Evolutionary conservation across 192 early-diverging fungal genomes (phyloP).

Genomic region (Coemansia sp.): DNA sequence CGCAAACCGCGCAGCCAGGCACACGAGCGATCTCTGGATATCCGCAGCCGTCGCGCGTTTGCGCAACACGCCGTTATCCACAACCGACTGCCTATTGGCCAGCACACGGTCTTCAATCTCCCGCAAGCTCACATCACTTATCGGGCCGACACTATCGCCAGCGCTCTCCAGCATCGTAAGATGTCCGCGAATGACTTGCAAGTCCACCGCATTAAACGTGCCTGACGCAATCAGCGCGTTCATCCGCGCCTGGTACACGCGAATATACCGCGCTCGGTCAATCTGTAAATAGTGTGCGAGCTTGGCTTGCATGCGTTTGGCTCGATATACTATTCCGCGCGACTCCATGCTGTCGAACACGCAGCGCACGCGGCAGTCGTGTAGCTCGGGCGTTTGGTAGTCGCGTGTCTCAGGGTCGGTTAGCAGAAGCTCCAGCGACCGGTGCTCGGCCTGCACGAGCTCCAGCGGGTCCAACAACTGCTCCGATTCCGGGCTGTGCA

Average conservation of each 20-base stretch:
- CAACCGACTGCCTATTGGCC: neutral
- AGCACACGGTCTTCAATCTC: too few species aligned
- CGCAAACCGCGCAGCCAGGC: conserved; percentile 13
- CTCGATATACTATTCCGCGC: conserved; percentile 23
- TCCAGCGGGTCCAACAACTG: too few species aligned
- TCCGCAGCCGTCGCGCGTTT: neutral
- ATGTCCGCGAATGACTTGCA: conserved; percentile 18
- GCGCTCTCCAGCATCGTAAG: conserved; percentile 11
- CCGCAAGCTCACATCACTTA: neutral
- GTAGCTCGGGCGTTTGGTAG: conserved; percentile 25
- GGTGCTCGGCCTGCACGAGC: conserved; percentile 1
- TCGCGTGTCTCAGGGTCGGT: conserved; percentile 4
- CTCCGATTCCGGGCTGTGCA: neutral
- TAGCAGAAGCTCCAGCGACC: conserved; percentile 10
- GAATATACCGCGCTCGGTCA: conserved; percentile 14
- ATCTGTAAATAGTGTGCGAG: conserved; percentile 11
- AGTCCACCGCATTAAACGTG: conserved; percentile 11
- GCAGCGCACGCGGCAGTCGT: conserved; percentile 28
- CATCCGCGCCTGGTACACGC: conserved; percentile 20
- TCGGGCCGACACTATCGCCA: neutral
- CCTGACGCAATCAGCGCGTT: conserved; percentile 9
- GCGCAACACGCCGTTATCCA: conserved; percentile 15
- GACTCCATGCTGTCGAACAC: conserved; percentile 29
- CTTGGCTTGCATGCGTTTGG: conserved; percentile 24
- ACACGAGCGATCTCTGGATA: conserved; percentile 12